Conservation (phyloP, 768 basidiomycete species). For the Polyporus arcularius region DNA sequence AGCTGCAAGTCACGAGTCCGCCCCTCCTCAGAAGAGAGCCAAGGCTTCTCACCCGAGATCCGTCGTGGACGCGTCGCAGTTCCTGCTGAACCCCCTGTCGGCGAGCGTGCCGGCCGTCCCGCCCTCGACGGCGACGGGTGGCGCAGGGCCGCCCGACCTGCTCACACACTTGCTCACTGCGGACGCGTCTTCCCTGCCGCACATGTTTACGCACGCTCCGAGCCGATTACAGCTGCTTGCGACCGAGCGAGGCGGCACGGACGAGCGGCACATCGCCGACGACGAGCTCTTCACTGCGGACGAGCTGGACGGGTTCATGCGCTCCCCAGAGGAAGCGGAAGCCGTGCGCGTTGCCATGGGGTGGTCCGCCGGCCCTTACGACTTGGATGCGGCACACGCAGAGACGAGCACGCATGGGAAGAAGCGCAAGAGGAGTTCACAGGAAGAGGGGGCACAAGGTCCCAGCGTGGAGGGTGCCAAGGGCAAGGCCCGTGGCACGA, state of each 20-base stretch:
- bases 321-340: conserved; percentile 53
- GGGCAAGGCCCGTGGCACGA: conserved; percentile 35
- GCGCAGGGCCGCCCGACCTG: conserved; percentile 31
- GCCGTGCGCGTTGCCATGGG: conserved; percentile 40
- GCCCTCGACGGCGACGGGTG: not conserved
- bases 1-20: not conserved
- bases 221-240: conserved; percentile 70
- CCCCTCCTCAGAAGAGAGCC: conserved; percentile 32
- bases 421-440: conserved; percentile 18
- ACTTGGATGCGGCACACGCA: not conserved
- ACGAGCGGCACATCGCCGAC: conserved; percentile 53
- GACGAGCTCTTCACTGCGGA: conserved; percentile 72
- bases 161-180: conserved; percentile 59
- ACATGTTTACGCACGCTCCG: conserved; percentile 37
- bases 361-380: conserved; percentile 31
- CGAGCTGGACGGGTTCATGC: conserved; percentile 63
- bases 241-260: conserved; percentile 57
- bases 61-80: conserved; percentile 50
- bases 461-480: conserved; percentile 9
- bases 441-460: not conserved
- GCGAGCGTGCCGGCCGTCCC: conserved; percentile 20
- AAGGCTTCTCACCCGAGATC: conserved; percentile 31
- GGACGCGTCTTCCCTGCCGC: conserved; percentile 31
- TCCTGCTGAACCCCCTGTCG: conserved; percentile 60
- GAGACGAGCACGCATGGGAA: conserved; percentile 17